Evolutionary conservation across 2,329 filamentous ascomycete genomes (phyloP), one percentile per base, ranked within the genome.

Genomic region (Cordyceps pruinosa): DNA sequence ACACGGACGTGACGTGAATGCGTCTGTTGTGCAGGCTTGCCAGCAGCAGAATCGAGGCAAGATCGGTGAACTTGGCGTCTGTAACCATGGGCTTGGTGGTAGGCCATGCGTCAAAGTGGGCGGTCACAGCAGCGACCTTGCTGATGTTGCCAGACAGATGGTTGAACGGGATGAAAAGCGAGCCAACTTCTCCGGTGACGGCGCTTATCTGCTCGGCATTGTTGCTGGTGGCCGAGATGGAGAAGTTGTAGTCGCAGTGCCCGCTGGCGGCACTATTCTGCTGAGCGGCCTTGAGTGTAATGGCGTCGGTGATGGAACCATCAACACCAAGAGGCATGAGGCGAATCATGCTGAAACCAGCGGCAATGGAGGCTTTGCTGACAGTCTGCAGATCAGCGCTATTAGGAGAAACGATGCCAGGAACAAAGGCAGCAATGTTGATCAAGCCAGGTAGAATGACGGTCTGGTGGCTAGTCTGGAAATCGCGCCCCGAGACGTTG

Each of bases 391-490:
- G 83, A 66, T 91, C 88, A 26, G 78, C 74, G 67, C 83, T 89
- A 39, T 80, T 81, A 23, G 78, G 71, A 13, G 81, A 81, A 19
- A 85, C 83, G 59, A 92, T 79, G 13, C 85, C 87, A 17, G 88
- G 88, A 51, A 92, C 87, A 64, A 92, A 92, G 15, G 88, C 84
- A n/a, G 87, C 86, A 61, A 91, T 79, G 67, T 91, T 92, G 73
- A 92, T 83, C 58, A 92, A 73, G 2, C 88, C 88, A 34, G 89
- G 88, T 37, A 92, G 80, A 44, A 86, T 78, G 46, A 90, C 75
- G 4, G 87, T 89, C 62, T 85, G 82, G 70, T 92, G 88, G 74
- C 94, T 97, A 47, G 90, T 93, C 77, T 96, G 91, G 74, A 87
- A 96, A 74, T 99, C 94, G 57, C 92, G 85, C 62, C 85, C 87